These are phyloP conservation scores for Colletotrichum karsti DNA, from an alignment of 2,329 filamentous ascomycete species.

Conservation along the genomic window DNA sequence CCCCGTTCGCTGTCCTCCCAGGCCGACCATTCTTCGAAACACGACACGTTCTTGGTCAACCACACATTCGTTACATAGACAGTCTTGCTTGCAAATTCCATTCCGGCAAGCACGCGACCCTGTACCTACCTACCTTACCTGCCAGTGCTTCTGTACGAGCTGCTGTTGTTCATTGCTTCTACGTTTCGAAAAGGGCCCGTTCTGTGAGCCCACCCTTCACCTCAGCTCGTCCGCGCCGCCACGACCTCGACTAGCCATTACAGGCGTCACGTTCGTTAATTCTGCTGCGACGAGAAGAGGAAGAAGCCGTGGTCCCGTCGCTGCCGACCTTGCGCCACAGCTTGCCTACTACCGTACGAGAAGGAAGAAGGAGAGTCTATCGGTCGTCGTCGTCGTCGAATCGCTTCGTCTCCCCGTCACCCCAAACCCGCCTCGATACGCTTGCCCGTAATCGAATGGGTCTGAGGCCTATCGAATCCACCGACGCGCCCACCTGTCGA, in stretches of 20 bases:
- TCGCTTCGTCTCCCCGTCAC: conserved; percentile 25
- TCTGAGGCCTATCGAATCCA: conserved; percentile 27
- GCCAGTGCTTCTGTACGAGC: neutral
- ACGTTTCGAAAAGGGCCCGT: neutral
- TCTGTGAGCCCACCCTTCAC: conserved; percentile 23
- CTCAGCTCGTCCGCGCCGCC: conserved; percentile 24
- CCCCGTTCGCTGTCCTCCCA: conserved; percentile 19
- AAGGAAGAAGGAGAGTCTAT: conserved; percentile 5
- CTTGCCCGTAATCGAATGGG: conserved; percentile 28
- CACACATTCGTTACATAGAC: conserved; percentile 28
- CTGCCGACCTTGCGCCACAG: conserved; percentile 21
- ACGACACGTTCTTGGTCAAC: conserved; percentile 24
- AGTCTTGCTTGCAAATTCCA: conserved; percentile 19
- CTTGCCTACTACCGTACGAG: no score
- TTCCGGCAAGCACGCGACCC: neutral
- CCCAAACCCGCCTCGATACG: conserved; percentile 25
- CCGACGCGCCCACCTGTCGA: conserved; percentile 22
- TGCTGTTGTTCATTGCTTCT: conserved; percentile 8
- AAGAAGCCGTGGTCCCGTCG: conserved; percentile 10
- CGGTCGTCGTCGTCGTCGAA: conserved; percentile 14
- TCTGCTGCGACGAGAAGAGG: conserved; percentile 14
- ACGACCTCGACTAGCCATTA: conserved; percentile 24
- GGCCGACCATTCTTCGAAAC: conserved; percentile 24
- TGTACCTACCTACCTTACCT: neutral
- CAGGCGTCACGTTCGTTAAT: conserved; percentile 25